phyloP scores from a whole-genome alignment of 1,284 basidiomycete species.

The Boletus subluridellus region DNA sequence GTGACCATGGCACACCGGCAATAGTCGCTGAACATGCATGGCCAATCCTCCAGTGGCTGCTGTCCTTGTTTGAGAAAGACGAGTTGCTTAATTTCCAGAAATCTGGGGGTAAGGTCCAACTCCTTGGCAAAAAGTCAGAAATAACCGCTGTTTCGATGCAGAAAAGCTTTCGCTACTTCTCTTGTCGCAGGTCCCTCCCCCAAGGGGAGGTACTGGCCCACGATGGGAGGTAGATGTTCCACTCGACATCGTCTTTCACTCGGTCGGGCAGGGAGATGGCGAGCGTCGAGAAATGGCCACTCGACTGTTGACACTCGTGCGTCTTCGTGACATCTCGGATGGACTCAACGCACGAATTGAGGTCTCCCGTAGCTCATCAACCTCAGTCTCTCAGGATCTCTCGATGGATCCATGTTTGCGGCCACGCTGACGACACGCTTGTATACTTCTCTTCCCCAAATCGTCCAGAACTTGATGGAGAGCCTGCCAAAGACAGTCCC shows the following conservation, averaged over 20 bases:
- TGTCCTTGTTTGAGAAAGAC: slow-evolving; percentile 64
- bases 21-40: slow-evolving; percentile 59
- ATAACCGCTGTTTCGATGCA: slow-evolving; percentile 28
- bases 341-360: background rate
- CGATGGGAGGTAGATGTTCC: slow-evolving; percentile 59
- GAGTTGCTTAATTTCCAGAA: slow-evolving; percentile 39
- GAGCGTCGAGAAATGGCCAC: slow-evolving; percentile 44
- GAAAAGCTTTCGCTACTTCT: slow-evolving; percentile 57
- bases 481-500: slow-evolving; percentile 40
- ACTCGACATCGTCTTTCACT: slow-evolving; percentile 54
- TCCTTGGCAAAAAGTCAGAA: background rate
- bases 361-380: slow-evolving; percentile 48
- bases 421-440: slow-evolving; percentile 47
- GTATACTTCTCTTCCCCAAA: slow-evolving; percentile 36
- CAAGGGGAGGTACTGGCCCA: slow-evolving; percentile 44
- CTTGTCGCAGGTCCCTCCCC: slow-evolving; percentile 61
- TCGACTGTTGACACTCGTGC: slow-evolving; percentile 52
- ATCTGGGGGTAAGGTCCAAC: slow-evolving; percentile 22
- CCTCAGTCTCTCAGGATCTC: slow-evolving; percentile 44
- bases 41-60: slow-evolving; percentile 61
- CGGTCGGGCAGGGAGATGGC: slow-evolving; percentile 44
- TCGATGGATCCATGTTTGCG: slow-evolving; percentile 51
- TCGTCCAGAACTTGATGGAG: slow-evolving; percentile 40
- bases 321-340: slow-evolving; percentile 15
- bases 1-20: slow-evolving; percentile 27